Evolutionary conservation across 179 eudicot species (phyloP), one percentile per base, ranked within the genome.

Genomic region (Drosera spatulata): DNA sequence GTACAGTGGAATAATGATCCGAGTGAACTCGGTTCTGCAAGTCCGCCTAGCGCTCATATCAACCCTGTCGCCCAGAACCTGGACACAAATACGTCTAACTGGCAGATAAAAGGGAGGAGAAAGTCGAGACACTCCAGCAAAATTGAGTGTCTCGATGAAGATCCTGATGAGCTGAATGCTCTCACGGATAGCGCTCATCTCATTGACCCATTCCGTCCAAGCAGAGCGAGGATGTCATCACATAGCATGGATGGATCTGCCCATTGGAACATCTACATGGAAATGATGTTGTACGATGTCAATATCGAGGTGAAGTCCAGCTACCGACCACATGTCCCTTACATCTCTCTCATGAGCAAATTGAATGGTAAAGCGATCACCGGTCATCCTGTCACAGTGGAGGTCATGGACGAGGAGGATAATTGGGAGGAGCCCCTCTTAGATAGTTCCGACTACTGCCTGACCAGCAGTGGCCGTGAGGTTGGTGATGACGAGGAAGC

Each of bases 41-140:
- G 77, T 70, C 83, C 79, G 22, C 73, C 85, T n/a, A 63, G 78
- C 45, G 65, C 72, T 12, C 73, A 69, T 60, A 47, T 68, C 41
- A 62, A 68, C 47, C 49, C 48, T 54, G 50, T 75, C 13, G 51
- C 61, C 72, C 71, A 41, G 14, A 65, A 61, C 55, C 61, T 64
- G 15, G 87, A 78, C 62, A 73, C 76, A 56, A 75, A 77, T 59
- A 66, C 86, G 58, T 88, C 96, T 11, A 75, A 82, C 73, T 91
- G 96, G 98, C 85, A 85, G 75, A 73, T 71, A 12, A 91, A 91
- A 75, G 95, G 98, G 59, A 91, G 79, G 68, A 75, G 96, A 56
- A 83, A 81, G 46, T 73, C 80, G 2, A 75, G 96, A 53, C 67
- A 69, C 66, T 54, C 69, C 39, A 59, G 58, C 55, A 78, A 75